Evolutionary conservation across 345 rosid species (phyloP).

Genomic region (Eucalyptus virginea): DNA sequence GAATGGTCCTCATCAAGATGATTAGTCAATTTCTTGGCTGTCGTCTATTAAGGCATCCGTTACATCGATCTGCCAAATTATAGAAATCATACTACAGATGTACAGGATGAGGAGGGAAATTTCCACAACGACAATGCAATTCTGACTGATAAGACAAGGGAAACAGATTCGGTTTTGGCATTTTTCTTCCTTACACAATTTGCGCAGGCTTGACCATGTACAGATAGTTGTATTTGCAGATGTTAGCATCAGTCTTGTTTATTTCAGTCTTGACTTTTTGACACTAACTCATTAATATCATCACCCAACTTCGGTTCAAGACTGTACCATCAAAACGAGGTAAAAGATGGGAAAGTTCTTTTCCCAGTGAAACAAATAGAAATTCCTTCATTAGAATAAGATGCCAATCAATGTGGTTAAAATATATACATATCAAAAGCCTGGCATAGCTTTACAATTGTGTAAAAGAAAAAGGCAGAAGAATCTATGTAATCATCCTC

Average conservation of each 20-base stretch:
- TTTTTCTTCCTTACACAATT: neutral
- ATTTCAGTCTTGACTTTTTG: neutral
- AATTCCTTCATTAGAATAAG: neutral
- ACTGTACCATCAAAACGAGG: neutral
- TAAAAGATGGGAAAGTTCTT: neutral
- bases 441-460: neutral
- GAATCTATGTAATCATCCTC: neutral
- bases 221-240: neutral
- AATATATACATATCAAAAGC: neutral
- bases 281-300: neutral
- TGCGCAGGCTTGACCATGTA: neutral
- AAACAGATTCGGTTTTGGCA: neutral
- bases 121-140: neutral
- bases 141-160: neutral
- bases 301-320: neutral
- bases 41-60: neutral
- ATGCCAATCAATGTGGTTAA: neutral
- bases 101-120: neutral
- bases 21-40: neutral
- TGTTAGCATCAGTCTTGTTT: neutral
- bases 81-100: neutral
- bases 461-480: neutral
- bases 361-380: neutral
- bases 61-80: neutral
- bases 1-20: neutral